Evolutionary conservation across 2,329 filamentous ascomycete genomes (phyloP), one percentile per base, ranked within the genome.

Genomic region (Penicillium sp.): DNA sequence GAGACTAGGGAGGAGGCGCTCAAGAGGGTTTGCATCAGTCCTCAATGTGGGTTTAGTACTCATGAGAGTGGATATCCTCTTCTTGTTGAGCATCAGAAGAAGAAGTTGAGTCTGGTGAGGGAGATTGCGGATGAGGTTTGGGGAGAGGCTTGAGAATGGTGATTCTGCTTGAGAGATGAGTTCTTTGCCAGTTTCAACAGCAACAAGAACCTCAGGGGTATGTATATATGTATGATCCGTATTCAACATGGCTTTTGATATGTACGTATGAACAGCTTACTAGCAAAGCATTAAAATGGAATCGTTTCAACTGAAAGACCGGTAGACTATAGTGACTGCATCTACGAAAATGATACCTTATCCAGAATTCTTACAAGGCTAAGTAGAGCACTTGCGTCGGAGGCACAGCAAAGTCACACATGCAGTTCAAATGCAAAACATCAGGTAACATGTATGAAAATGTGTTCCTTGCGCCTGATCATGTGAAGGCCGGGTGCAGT

Each of bases 11-110:
- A 89, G 71, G 83, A 91, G 72, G 88, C 88, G 0, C 77, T 93
- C 13, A 82, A 88, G 74, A 83, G 86, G 61, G 76, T 92, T 51
- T 82, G 82, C 52, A 81, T 90, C 17, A 88, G 85, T 68, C 88
- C 88, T 0, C 88, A 91, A 76, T 90, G 87, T 71, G 87, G 87
- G 17, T 89, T 89, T 73, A 89, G 88, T 38, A 90, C 86, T 42
- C 89, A 92, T 71, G 85, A 88, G 66, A 86, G 82, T 64, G 89
- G 89, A 0, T 91, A 93, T 69, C 82, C 85, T 13, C 77, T 93
- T 51, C 83, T 81, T 21, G 77, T 85, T 57, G 84, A 89, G 45
- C 88, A 89, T 60, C 87, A 91, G 85, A 84, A 84, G 77, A 84
- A 82, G 72, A 93, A 92, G 78, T 74, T 93, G 69, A 78, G 82